Evolutionary conservation across 495 filamentous ascomycete species (phyloP).

Genomic region (Daldinia grandis): DNA sequence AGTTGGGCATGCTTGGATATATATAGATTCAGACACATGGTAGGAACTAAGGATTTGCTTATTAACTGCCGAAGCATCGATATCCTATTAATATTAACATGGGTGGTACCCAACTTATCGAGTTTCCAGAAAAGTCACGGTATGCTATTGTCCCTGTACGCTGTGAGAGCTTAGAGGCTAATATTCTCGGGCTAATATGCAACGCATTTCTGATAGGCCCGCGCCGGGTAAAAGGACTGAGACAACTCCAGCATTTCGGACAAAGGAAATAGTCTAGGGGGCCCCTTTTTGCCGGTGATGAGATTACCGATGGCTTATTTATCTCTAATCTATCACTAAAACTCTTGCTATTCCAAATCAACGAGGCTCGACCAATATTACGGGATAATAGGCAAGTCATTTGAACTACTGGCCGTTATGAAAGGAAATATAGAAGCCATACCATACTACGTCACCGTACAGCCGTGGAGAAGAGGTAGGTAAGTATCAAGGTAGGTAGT

Average conservation of each 20-base stretch:
- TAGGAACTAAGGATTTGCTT: constrained; percentile 18
- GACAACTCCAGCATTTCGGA: neutral
- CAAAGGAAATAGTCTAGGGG: constrained; percentile 3
- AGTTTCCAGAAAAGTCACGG: constrained; percentile 28
- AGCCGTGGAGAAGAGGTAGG: neutral
- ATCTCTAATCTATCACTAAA: constrained; percentile 13
- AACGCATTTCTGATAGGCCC: constrained; percentile 21
- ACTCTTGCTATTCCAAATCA: constrained; percentile 1
- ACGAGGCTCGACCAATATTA: neutral
- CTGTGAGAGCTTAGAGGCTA: constrained; percentile 26
- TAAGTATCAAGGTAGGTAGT: neutral
- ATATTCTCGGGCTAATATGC: constrained; percentile 37
- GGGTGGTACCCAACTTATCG: constrained; percentile 38
- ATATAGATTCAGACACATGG: constrained; percentile 25
- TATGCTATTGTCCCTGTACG: constrained; percentile 17
- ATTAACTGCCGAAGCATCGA: constrained; percentile 35
- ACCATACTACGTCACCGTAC: neutral
- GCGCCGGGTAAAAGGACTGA: constrained; percentile 34
- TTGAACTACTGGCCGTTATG: neutral
- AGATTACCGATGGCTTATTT: neutral
- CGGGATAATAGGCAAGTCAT: neutral
- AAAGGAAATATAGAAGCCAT: neutral
- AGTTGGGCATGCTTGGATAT: constrained; percentile 25
- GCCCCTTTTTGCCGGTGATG: constrained; percentile 24
- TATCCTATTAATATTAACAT: constrained; percentile 39